Evolutionary conservation across 495 filamentous ascomycete genomes (phyloP).

Genomic region (Penicillium coffeae): DNA sequence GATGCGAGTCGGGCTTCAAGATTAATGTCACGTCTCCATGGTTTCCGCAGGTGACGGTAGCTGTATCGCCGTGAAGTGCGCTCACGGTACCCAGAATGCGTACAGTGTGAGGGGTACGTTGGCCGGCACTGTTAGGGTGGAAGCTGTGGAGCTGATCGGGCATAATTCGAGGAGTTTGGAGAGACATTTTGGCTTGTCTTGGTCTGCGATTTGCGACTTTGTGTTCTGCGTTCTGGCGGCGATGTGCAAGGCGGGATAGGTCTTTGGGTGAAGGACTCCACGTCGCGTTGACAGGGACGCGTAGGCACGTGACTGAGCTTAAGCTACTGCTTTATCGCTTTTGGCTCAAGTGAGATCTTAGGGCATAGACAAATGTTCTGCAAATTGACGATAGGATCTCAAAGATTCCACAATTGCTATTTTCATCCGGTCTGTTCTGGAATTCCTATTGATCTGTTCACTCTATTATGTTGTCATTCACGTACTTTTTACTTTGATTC

Average conservation of each 20-base stretch:
- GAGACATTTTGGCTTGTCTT: conserved; percentile 39
- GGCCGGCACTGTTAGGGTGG: conserved; percentile 39
- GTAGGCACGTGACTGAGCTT: conserved; percentile 5
- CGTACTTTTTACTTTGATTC: too few relatives aligned
- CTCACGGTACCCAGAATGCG: conserved; percentile 83
- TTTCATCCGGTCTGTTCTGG: too few relatives aligned
- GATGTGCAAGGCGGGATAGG: neutral
- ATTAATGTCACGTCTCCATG: conserved; percentile 66
- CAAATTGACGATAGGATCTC: too few relatives aligned
- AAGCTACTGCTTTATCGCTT: neutral
- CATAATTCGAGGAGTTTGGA: conserved; percentile 67
- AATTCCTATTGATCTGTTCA: neutral
- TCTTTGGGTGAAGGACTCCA: neutral
- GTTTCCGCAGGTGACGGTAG: conserved; percentile 64
- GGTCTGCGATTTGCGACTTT: too few relatives aligned
- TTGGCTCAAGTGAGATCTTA: too few relatives aligned
- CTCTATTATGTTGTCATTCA: too few relatives aligned
- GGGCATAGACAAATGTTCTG: too few relatives aligned
- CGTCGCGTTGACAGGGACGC: conserved; percentile 6
- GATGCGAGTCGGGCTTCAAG: conserved; percentile 76
- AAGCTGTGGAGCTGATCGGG: conserved; percentile 64
- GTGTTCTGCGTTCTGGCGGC: too few relatives aligned
- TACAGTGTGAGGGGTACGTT: conserved; percentile 57
- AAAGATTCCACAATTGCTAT: too few relatives aligned
- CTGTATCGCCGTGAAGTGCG: conserved; percentile 75